Percentiles rank a stretch among this genome's conserved stretches.
Conservation (phyloP, 805 yeast species). For the Sugiyamaella lignohabitans region DNA sequence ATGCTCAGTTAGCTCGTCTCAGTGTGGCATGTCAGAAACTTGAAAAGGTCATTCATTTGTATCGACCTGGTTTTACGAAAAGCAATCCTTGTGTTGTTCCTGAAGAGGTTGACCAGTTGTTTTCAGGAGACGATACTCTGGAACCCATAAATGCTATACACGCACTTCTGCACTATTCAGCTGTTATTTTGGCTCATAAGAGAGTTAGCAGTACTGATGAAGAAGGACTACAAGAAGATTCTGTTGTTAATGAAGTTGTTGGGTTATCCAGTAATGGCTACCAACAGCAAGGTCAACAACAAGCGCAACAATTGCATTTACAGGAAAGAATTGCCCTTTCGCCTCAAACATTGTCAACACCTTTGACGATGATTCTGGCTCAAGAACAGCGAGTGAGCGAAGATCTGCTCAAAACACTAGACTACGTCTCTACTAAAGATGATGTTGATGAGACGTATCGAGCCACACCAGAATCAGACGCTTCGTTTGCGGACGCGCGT, state of each 20-base stretch:
- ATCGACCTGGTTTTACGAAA: constrained; percentile 30
- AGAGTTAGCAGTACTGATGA: constrained; percentile 17
- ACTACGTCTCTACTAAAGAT: background rate
- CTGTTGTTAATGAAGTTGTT: constrained; percentile 11
- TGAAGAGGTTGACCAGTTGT: constrained; percentile 24
- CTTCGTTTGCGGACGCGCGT: constrained; percentile 5
- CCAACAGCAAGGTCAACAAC: constrained; percentile 3
- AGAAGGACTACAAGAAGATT: constrained; percentile 12
- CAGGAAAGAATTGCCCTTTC: background rate
- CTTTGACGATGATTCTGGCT: constrained; percentile 19
- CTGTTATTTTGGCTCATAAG: constrained; percentile 31
- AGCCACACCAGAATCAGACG: constrained; percentile 1
- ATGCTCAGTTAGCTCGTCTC: constrained; percentile 29
- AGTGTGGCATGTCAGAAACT: constrained; percentile 30
- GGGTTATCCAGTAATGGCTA: constrained; percentile 10
- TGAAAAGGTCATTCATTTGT: constrained; percentile 35
- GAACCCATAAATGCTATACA: constrained; percentile 25
- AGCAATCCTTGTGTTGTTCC: constrained; percentile 16
- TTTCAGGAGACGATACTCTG: constrained; percentile 22
- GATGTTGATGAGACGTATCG: background rate
- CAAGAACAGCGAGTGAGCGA: constrained; percentile 11
- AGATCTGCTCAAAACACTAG: constrained; percentile 3
- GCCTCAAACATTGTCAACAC: constrained; percentile 11
- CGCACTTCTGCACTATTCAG: constrained; percentile 28
- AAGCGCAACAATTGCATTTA: background rate